Base-by-base conservation (phyloP, 1,139 yeast genomes). In the Torulaspora globosa region DNA sequence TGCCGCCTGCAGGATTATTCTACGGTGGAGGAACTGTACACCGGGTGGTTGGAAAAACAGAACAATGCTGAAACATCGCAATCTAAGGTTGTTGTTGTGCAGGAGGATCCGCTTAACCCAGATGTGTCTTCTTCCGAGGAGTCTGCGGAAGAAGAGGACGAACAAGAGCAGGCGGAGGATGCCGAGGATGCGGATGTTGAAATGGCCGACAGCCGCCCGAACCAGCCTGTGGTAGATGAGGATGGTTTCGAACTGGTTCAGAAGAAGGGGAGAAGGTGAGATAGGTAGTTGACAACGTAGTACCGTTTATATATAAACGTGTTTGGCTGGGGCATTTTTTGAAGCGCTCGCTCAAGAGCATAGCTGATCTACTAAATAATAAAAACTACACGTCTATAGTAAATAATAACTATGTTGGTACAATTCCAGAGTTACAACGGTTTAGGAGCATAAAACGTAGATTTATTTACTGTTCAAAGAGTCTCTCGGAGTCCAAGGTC, bases 241-340 rank as follows among this genome's bases (percentile, higher is more conserved):
- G 97, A 90, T 63, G 97, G 97, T 1, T 90, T 90, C 61, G 92
- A 89, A 57, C 68, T 89, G 51, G 97, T 90, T 8, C 88, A 82
- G 59, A 80, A 76, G 59, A 82, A 76, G 59, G 80, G 83, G 21
- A 75, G 74, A 63, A 70, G 70, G 18, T 31, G 18, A 31, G 23
- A 3, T 31, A 8, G 11, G 58, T 73, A 73, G 63, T 70, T 21
- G 28, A 32, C 19, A 31, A 12, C 16, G 16, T 31, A 31, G 12
- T 15, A 18, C 16, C n/a, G 7, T 9, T 16, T 31, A 11, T 16
- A 31, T 2, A 18, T 31, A 16, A 8, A 31, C 6, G 1, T 4
- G n/a, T 31, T 31, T 31, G n/a, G n/a, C 7, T 16, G 23, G 34
- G 15, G 23, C 6, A 31, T 16, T 19, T 24, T 6, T 23, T 14